phyloP scores from a whole-genome alignment of 495 filamentous ascomycete genomes.

The Talaromyces borbonicus region DNA sequence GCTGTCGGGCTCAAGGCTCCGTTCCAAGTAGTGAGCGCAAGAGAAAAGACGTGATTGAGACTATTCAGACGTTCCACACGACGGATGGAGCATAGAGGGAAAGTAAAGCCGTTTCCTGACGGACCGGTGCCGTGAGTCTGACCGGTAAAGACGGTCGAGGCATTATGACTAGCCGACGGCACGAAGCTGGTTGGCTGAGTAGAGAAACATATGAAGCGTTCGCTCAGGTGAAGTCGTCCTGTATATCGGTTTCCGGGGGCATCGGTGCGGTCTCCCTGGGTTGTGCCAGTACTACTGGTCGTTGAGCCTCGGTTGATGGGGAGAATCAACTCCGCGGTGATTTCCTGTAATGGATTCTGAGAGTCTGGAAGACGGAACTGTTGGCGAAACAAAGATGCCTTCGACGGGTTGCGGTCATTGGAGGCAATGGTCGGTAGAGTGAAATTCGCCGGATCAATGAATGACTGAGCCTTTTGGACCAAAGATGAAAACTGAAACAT shows the following conservation, averaged over 20 bases:
- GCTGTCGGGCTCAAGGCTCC: slow-evolving; percentile 47
- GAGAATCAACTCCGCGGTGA: slow-evolving; percentile 88
- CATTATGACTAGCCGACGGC: slow-evolving; percentile 61
- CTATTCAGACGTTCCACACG: slow-evolving; percentile 88
- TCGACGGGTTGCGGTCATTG: slow-evolving; percentile 71
- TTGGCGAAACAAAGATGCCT: slow-evolving; percentile 84
- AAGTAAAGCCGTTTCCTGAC: slow-evolving; percentile 91
- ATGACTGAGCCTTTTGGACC: slow-evolving; percentile 88
- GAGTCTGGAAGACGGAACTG: slow-evolving; percentile 92
- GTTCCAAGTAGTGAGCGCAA: slow-evolving; percentile 95
- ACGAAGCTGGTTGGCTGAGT: slow-evolving; percentile 84
- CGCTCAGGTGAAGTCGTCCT: slow-evolving; percentile 89
- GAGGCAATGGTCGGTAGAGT: slow-evolving; percentile 44
- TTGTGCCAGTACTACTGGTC: slow-evolving; percentile 19
- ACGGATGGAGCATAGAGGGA: slow-evolving; percentile 86
- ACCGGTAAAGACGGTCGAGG: slow-evolving; percentile 71
- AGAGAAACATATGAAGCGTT: slow-evolving; percentile 90
- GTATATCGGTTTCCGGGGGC: slow-evolving; percentile 70
- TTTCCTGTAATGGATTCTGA: slow-evolving; percentile 87
- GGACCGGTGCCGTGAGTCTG: slow-evolving; percentile 85
- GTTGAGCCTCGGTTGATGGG: slow-evolving; percentile 44
- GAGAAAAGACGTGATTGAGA: slow-evolving; percentile 80
- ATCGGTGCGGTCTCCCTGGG: slow-evolving; percentile 50
- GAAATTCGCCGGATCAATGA: slow-evolving; percentile 75
- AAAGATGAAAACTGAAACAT: slow-evolving; percentile 80